Evolutionary conservation across 208 protist genomes (phyloP), one percentile per base, ranked within the genome.

Genomic region (Crithidia acanthocephali): DNA sequence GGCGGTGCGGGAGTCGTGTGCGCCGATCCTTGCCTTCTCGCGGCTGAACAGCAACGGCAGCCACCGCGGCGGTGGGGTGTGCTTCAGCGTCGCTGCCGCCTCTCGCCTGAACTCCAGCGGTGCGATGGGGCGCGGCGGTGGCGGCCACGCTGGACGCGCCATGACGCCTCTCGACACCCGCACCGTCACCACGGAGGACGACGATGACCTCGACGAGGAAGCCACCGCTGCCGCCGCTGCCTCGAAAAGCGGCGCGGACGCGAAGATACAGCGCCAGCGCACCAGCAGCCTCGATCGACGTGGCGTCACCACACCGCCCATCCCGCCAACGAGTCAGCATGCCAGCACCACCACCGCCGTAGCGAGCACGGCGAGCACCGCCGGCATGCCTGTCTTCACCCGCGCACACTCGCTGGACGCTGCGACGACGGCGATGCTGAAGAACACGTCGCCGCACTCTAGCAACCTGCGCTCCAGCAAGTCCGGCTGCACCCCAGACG

Each of bases 391-490:
- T 27, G 22, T n/a, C 22, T 25, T 45, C 18, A 6, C n/a, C 20
- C 59, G 59, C 15, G 28, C 59, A 13, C 28, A 25, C 13, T 65
- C 59, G 18, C 44, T 65, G 4, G 59, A 65, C 15, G 48, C n/a
- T 8, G 48, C 60, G 15, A 33, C 48, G 30, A 35, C 7, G 48
- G 8, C 30, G 15, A 7, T 10, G 35, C 35, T 33, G 50, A 47
- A 44, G 42, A 56, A n/a, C 22, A 56, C 35, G 11, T 48, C 48
- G 2, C 33, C 48, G 48, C 48, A 45, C 48, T 68, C 62, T 13
- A 56, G 62, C 35, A 28, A 56, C 48, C 62, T 57, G 47, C 48
- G 48, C 35, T 68, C 62, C 20, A 68, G 62, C 33, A 56, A 68
- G 23, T 30, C 62, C 13, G 48, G 62, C 48, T 45, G n/a, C 50